Percentiles rank a stretch among this genome's conserved stretches.
phyloP scores from a whole-genome alignment of 2,329 filamentous ascomycete species.

The Pseudocercospora fijiensis region DNA sequence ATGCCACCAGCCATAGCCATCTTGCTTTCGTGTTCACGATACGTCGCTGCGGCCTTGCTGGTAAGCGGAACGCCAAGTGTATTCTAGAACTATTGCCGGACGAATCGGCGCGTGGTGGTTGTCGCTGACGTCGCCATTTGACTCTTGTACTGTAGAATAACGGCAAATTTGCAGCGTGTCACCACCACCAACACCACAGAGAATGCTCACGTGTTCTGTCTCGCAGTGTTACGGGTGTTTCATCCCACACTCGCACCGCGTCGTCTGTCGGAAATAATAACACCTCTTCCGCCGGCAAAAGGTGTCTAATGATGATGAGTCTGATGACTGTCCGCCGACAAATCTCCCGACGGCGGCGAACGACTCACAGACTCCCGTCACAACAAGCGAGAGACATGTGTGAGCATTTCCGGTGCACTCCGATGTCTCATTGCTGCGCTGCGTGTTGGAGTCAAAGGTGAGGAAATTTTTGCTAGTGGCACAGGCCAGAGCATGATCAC shows the following conservation, averaged over 20 bases:
- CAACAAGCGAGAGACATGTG: background rate
- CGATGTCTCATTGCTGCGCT: background rate
- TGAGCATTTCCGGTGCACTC: background rate
- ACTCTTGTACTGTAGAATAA: background rate
- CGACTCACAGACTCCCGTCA: background rate
- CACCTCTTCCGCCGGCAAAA: too few relatives aligned
- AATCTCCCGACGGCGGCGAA: background rate
- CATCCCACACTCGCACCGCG: background rate
- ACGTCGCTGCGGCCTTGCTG: conserved; percentile 4
- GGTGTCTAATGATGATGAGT: too few relatives aligned
- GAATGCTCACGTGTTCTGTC: background rate
- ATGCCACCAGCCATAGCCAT: too few relatives aligned
- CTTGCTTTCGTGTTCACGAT: too few relatives aligned
- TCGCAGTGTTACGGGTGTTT: background rate
- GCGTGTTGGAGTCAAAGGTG: background rate
- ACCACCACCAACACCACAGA: too few relatives aligned
- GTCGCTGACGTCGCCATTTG: background rate
- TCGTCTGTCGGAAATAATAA: background rate
- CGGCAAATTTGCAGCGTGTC: background rate
- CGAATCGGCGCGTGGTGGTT: background rate
- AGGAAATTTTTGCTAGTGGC: background rate
- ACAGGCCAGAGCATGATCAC: background rate
- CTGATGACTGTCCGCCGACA: background rate
- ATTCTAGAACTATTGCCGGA: background rate
- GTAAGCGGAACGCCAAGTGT: background rate